These are phyloP conservation scores for Akanthomyces lecanii DNA, from an alignment of 2,329 filamentous ascomycete species.

Conservation along the genomic window DNA sequence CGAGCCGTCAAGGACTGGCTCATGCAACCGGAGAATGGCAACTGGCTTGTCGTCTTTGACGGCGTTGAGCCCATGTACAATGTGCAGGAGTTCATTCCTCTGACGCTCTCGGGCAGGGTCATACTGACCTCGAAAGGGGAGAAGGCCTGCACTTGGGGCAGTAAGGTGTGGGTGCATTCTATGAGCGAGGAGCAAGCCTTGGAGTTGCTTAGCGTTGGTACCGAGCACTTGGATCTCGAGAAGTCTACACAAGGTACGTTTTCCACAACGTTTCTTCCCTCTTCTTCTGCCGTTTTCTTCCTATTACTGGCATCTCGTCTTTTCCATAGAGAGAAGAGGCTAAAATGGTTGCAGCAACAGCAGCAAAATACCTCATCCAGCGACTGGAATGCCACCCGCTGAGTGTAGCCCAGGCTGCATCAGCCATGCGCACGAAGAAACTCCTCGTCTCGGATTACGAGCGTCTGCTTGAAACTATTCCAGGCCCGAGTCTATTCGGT, in stretches of 20 bases:
- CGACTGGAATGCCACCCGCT: constrained; percentile 23
- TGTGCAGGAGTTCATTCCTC: constrained; percentile 25
- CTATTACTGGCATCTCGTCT: too few species aligned
- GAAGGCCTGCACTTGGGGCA: constrained; percentile 23
- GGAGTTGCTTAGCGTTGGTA: constrained; percentile 17
- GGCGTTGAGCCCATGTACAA: constrained; percentile 25
- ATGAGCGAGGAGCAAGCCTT: constrained; percentile 23
- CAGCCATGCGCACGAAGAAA: constrained; percentile 23
- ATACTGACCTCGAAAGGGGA: constrained; percentile 25
- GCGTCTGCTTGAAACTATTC: constrained; percentile 14
- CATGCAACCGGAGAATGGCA: constrained; percentile 23
- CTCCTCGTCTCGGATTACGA: constrained; percentile 20
- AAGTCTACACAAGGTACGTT: constrained; percentile 7
- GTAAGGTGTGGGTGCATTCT: constrained; percentile 20
- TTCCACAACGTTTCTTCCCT: background rate
- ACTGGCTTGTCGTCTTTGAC: constrained; percentile 26
- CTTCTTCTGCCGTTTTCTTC: too few species aligned
- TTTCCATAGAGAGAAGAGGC: background rate
- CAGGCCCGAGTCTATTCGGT: constrained; percentile 19
- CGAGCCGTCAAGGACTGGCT: constrained; percentile 27
- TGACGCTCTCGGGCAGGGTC: constrained; percentile 24
- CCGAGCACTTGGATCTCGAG: background rate
- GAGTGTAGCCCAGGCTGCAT: constrained; percentile 21
- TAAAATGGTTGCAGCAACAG: constrained; percentile 18
- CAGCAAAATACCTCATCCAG: constrained; percentile 20